Percentiles rank a stretch among this genome's conserved stretches.
Conservation (phyloP, 176 grass and related monocot species). For the Juncus effusus region DNA sequence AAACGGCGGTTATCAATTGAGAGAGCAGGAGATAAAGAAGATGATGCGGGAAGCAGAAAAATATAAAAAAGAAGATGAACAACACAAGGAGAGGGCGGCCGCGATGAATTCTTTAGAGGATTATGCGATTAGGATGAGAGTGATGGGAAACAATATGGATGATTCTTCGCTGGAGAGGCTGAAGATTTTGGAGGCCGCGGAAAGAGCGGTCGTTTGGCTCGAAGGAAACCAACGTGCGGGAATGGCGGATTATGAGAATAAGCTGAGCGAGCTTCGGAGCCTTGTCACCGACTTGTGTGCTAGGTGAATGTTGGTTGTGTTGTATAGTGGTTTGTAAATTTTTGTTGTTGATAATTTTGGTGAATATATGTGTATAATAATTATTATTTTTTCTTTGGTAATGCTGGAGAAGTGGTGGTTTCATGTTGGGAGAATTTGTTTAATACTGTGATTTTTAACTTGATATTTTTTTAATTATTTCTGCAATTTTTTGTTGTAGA, state of each 20-base stretch:
- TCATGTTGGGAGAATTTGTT: no score
- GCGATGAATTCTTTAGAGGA: constrained; percentile 22
- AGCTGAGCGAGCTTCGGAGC: constrained; percentile 69
- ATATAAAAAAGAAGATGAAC: constrained; percentile 13
- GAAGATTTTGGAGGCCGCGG: not conserved
- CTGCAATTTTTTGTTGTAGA: no score
- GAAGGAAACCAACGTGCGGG: not conserved
- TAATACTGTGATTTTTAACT: no score
- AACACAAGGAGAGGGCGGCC: constrained; percentile 13
- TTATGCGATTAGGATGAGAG: constrained; percentile 10
- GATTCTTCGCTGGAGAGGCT: not conserved
- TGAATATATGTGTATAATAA: no score
- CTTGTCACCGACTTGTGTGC: no score
- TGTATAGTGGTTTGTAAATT: no score
- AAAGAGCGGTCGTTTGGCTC: not conserved
- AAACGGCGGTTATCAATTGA: not conserved
- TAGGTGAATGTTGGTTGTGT: no score
- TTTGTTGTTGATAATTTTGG: no score
- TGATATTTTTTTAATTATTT: no score
- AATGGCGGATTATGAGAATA: constrained; percentile 59
- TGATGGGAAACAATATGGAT: not conserved
- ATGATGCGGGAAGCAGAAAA: not conserved
- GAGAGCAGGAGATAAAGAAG: not conserved
- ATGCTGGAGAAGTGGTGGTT: no score
- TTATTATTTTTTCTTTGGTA: no score